Evolutionary conservation across 2,329 filamentous ascomycete genomes (phyloP).

Genomic region (Ophiocordyceps camponoti-rufipedis): DNA sequence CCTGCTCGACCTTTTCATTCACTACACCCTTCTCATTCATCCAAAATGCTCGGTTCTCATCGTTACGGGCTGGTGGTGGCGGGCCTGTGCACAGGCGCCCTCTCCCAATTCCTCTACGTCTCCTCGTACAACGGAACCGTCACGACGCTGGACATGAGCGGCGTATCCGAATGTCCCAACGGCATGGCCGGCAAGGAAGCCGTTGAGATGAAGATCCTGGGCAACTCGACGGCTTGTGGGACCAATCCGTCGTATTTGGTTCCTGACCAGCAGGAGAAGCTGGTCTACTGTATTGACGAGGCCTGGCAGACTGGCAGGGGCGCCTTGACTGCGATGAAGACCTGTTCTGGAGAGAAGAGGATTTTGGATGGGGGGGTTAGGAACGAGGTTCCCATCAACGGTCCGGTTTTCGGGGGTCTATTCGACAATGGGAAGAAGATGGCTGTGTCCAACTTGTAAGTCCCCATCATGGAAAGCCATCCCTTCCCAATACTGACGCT

Average conservation of each 20-base stretch:
- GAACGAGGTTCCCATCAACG: constrained; percentile 15
- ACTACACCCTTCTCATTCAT: too few species aligned
- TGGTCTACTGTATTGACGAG: constrained; percentile 45
- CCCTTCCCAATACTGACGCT: too few species aligned
- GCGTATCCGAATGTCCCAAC: neutral
- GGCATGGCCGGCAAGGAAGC: too few species aligned
- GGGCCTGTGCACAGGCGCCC: neutral
- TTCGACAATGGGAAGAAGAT: constrained; percentile 23
- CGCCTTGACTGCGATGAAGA: too few species aligned
- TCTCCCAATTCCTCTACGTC: constrained; percentile 21
- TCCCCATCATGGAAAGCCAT: too few species aligned
- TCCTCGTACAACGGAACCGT: constrained; percentile 29
- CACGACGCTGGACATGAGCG: constrained; percentile 25
- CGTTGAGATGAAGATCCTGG: constrained; percentile 23
- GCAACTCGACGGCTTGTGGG: constrained; percentile 27
- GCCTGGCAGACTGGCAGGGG: too few species aligned
- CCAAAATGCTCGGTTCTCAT: neutral
- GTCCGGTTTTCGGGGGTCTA: constrained; percentile 23
- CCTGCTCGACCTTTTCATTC: too few species aligned
- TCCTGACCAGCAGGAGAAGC: constrained; percentile 26
- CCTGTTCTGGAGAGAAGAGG: too few species aligned
- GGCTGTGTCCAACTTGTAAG: constrained; percentile 27
- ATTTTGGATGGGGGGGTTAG: constrained; percentile 8
- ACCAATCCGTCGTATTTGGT: constrained; percentile 42
- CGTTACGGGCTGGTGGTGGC: neutral